phyloP scores from a whole-genome alignment of 2,329 filamentous ascomycete species.

The Aspergillus puulaauensis region DNA sequence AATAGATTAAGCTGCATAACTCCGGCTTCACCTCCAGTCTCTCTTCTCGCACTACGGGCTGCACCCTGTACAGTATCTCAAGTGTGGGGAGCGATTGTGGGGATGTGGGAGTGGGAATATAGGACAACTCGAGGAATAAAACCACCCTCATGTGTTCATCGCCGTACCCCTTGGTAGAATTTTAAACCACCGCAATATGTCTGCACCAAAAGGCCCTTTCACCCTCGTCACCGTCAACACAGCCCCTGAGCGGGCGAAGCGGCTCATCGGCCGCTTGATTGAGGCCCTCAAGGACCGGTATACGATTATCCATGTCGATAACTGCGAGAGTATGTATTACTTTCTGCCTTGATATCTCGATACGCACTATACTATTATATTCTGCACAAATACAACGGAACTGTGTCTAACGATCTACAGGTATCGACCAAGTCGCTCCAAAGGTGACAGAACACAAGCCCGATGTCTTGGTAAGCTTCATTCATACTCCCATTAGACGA shows the following conservation, averaged over 20 bases:
- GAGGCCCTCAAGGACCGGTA: slow-evolving; percentile 64
- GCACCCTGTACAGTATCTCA: too few relatives aligned
- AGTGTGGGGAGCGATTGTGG: slow-evolving; percentile 4
- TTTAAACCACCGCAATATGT: slow-evolving; percentile 19
- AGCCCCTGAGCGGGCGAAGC: slow-evolving; percentile 63
- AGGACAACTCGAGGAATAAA: background rate
- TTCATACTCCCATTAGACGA: background rate
- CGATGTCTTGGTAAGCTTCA: slow-evolving; percentile 52
- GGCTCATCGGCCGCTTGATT: slow-evolving; percentile 60
- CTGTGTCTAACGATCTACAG: slow-evolving; percentile 18
- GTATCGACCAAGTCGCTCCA: slow-evolving; percentile 55
- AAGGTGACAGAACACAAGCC: slow-evolving; percentile 55
- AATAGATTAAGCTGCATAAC: background rate
- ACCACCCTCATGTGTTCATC: background rate
- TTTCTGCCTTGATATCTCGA: background rate
- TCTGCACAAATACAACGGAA: background rate
- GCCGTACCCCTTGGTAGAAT: background rate
- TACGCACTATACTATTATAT: background rate
- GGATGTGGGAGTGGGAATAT: background rate
- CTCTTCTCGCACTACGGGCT: background rate
- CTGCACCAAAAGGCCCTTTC: slow-evolving; percentile 55
- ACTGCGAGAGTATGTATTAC: slow-evolving; percentile 58
- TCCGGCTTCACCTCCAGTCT: background rate
- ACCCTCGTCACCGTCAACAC: slow-evolving; percentile 68
- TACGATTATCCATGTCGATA: slow-evolving; percentile 62